Conservation (phyloP, 2,329 filamentous ascomycete species). For the Verticillium isaacii region DNA sequence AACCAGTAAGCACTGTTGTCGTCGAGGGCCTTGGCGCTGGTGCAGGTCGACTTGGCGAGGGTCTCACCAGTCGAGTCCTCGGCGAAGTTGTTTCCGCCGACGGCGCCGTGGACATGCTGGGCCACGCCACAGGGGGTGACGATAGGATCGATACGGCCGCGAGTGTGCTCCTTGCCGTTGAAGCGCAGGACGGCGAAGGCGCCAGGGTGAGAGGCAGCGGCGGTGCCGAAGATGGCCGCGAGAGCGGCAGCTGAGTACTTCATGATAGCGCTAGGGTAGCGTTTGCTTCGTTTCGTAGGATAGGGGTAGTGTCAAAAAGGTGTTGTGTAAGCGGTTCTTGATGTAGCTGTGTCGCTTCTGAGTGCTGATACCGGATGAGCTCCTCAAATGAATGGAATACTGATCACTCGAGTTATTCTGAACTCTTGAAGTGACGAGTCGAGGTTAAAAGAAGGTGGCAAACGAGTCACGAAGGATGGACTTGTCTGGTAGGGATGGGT, state of each 20-base stretch:
- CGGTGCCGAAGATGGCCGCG: slow-evolving; percentile 33
- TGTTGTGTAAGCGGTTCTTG: slow-evolving; percentile 5
- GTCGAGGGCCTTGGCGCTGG: slow-evolving; percentile 61
- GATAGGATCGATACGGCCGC: slow-evolving; percentile 64
- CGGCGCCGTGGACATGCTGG: slow-evolving; percentile 64
- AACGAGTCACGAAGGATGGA: slow-evolving; percentile 1
- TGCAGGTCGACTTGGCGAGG: slow-evolving; percentile 60
- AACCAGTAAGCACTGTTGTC: slow-evolving; percentile 78
- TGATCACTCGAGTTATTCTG: slow-evolving; percentile 14
- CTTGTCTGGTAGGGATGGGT: slow-evolving; percentile 5
- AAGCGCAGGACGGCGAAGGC: slow-evolving; percentile 69
- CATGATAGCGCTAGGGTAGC: slow-evolving; percentile 20
- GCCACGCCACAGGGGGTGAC: slow-evolving; percentile 55
- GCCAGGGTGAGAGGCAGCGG: slow-evolving; percentile 29
- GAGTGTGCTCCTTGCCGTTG: slow-evolving; percentile 59
- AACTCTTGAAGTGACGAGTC: slow-evolving; percentile 9
- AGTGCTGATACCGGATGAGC: slow-evolving; percentile 30
- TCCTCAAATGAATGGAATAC: slow-evolving; percentile 20
- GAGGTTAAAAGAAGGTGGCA: background rate
- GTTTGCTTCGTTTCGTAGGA: background rate
- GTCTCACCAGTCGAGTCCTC: slow-evolving; percentile 56
- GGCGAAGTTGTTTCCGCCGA: slow-evolving; percentile 66
- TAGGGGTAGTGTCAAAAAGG: background rate
- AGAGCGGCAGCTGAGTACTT: slow-evolving; percentile 26
- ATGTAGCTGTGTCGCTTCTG: slow-evolving; percentile 3